Base-by-base conservation (phyloP, 345 rosid genomes). In the Gynandropsis gynandra region DNA sequence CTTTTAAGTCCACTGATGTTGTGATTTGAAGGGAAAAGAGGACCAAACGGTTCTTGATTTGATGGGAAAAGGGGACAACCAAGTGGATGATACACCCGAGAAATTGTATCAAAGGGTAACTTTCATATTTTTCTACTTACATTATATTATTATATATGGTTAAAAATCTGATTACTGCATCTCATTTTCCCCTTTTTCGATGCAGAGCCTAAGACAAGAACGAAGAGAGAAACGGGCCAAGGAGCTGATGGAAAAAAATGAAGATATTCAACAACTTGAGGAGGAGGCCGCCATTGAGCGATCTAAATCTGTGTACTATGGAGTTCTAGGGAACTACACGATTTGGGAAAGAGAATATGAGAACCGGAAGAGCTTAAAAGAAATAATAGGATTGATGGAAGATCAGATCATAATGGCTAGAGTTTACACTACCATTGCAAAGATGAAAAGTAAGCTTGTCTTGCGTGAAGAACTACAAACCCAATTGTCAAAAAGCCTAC, bases 391-490 rank as follows among this genome's bases (percentile, higher is more conserved):
- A 64, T 66, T 87, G 60, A 64, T 80, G 71, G 63, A 89, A 48
- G 98, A 92, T 73, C 97, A 92, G 66, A 78, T 78, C 76, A 85
- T 82, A 51, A 87, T 92, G 98, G 85, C 89, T 47, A 74, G 78
- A 74, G 96, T 85, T 47, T 92, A 82, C 74, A 29, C 75, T 43
- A 65, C 78, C 16, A 67, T 92, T 63, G 95, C 98, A 12, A 84
- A 72, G 74, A 66, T 78, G 57, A 85, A 71, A 44, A 73, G 71
- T 61, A 85, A 79, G 64, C 63, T 36, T 42, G 85, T 61, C 38
- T 63, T 92, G 59, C 85, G 50, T 36, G 62, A 70, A 27, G 94
- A 87, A 34, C 76, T 92, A 41, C 90, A 85, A 65, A 42, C 61
- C 51, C 74, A 79, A 19, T 75, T 87, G 24, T 79, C 72, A 64